These are phyloP conservation scores for Afroboletus lepidellus DNA, from an alignment of 1,284 basidiomycete genomes.

Conservation along the genomic window DNA sequence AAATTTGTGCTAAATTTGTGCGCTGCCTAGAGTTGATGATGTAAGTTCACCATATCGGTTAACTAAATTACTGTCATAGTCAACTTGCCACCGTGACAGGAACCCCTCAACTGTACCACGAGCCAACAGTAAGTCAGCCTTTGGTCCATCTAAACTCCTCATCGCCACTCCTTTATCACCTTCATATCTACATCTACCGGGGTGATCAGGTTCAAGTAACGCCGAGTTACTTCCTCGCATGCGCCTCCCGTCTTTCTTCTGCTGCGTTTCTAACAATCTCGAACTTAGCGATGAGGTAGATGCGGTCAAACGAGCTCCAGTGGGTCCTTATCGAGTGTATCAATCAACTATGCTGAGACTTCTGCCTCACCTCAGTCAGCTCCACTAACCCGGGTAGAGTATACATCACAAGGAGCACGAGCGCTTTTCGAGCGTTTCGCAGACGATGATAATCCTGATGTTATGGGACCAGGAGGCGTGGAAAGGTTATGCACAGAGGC, in stretches of 20 bases:
- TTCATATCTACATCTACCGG: conserved; percentile 12
- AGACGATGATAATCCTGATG: conserved; percentile 53
- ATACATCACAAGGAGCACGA: conserved; percentile 48
- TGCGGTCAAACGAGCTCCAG: conserved; percentile 22
- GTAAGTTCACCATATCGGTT: conserved; percentile 26
- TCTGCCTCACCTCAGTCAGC: conserved; percentile 6
- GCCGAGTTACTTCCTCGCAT: conserved; percentile 36
- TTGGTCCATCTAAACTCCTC: conserved; percentile 20
- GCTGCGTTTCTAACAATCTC: conserved; percentile 51
- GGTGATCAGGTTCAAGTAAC: conserved; percentile 21
- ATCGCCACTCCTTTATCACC: conserved; percentile 9
- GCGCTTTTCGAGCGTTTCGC: conserved; percentile 63
- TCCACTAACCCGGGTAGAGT: conserved; percentile 40
- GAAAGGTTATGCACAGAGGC: conserved; percentile 64
- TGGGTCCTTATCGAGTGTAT: conserved; percentile 13
- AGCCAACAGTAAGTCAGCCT: conserved; percentile 30
- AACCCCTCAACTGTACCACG: conserved; percentile 27
- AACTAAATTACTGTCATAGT: conserved; percentile 15
- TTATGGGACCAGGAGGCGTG: conserved; percentile 68
- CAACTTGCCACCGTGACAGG: conserved; percentile 21
- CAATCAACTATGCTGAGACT: conserved; percentile 1
- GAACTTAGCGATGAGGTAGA: conserved; percentile 46
- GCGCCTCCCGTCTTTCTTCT: conserved; percentile 50
- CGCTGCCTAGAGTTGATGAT: conserved; percentile 30
- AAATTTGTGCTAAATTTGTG: too few species aligned